Percentiles rank a stretch among this genome's conserved stretches.
Evolutionary conservation across 768 basidiomycete species (phyloP).

Genomic region (Hygrocybe coccinea): DNA sequence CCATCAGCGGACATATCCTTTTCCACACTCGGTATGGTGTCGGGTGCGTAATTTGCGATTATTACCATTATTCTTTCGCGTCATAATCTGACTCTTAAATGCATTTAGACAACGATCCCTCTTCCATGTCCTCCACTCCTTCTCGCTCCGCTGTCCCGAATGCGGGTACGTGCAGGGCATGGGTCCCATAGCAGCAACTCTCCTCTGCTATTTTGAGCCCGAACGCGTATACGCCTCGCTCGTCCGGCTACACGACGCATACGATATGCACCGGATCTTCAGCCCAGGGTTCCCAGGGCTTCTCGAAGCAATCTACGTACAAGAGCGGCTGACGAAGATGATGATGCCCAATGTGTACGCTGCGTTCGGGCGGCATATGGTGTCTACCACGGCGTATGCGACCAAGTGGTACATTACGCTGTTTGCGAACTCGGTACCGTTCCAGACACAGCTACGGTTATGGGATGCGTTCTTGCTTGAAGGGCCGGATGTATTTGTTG

Average conservation of each 20-base stretch:
- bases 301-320: conserved; percentile 92
- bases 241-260: conserved; percentile 84
- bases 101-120: conserved; percentile 80
- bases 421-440: conserved; percentile 92
- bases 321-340: conserved; percentile 81
- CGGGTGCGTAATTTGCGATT: conserved; percentile 56
- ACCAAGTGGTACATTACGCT: conserved; percentile 99
- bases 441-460: conserved; percentile 86
- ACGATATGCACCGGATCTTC: conserved; percentile 84
- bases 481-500: conserved; percentile 83
- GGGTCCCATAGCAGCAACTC: conserved; percentile 93
- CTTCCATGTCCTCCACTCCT: conserved; percentile 90
- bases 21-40: conserved; percentile 94
- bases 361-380: conserved; percentile 82
- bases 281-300: conserved; percentile 93
- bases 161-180: conserved; percentile 99
- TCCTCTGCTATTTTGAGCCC: conserved; percentile 90
- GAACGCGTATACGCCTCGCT: conserved; percentile 82
- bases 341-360: conserved; percentile 88
- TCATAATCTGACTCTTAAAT: background rate
- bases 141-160: conserved; percentile 74
- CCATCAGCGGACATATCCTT: conserved; percentile 90
- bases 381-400: conserved; percentile 91
- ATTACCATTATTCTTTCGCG: background rate
- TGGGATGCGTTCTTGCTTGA: conserved; percentile 95